Conservation (phyloP, 768 basidiomycete genomes). For the Leccinum disarticulatum region DNA sequence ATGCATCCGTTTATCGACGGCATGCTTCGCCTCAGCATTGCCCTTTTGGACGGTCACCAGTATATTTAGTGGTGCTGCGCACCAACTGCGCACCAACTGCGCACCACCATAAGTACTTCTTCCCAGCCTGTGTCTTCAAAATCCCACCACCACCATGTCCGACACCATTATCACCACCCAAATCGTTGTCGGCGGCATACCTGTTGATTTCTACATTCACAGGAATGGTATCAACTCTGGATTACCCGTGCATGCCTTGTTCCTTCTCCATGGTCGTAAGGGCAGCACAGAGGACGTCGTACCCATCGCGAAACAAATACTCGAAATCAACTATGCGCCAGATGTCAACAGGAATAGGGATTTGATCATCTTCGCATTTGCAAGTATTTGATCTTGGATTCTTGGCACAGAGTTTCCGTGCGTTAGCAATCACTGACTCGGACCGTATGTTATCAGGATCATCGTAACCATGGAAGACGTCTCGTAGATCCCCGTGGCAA, state of each 20-base stretch:
- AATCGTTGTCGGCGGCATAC: conserved; percentile 28
- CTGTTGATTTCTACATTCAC: conserved; percentile 27
- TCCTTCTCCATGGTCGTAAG: conserved; percentile 31
- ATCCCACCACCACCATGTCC: conserved; percentile 16
- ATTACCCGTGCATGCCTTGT: conserved; percentile 28
- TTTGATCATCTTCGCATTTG: conserved; percentile 29
- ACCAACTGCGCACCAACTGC: too few relatives aligned
- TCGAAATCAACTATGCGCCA: conserved; percentile 18
- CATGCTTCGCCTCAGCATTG: too few relatives aligned
- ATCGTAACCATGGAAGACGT: conserved; percentile 33
- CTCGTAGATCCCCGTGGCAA: conserved; percentile 26
- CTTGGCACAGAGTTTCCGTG: not conserved
- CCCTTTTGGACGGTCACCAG: too few relatives aligned
- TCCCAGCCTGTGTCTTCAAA: not conserved
- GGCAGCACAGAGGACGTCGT: conserved; percentile 13
- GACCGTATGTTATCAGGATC: conserved; percentile 19
- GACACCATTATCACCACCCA: conserved; percentile 10
- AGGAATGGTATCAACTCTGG: conserved; percentile 9
- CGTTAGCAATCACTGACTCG: not conserved
- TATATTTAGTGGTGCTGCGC: too few relatives aligned
- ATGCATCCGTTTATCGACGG: too few relatives aligned
- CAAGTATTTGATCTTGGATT: conserved; percentile 15
- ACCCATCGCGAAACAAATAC: conserved; percentile 20
- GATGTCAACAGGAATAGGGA: conserved; percentile 21
- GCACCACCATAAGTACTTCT: too few relatives aligned